Base-by-base conservation (phyloP, 148 eudicot genomes). In the Cornus suecica region DNA sequence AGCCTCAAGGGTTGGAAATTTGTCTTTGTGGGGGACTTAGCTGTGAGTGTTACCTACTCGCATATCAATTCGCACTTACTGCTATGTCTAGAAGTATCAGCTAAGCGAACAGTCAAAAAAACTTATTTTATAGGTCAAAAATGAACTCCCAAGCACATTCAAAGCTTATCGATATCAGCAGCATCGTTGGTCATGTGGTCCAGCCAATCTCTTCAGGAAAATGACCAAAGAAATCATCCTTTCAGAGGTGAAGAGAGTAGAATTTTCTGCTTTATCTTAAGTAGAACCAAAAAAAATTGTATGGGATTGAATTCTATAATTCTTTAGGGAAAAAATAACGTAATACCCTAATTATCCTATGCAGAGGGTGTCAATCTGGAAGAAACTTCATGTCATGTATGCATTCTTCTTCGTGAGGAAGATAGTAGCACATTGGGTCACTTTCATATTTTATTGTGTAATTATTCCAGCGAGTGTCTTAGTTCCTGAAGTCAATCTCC, bases 131-230 rank as follows among this genome's bases (percentile, higher is more conserved):
- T 16, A 86, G 89, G 89, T 86, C 26, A 86, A 86, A 75, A 86
- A 82, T 66, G 89, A 86, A 77, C 85, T 83, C 22, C 89, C 89
- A 34, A 86, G 89, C 26, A 86, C 86, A 37, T 83, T 83, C 58
- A 86, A 86, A 77, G 86, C 86, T 18, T 86, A 81, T 51, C 52
- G 84, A 28, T 86, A 20, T 63, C 89, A 86, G 54, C 89, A 86
- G 45, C 89, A 86, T 27, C 84, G 89, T 7, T 86, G 88, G 88
- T 86, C 88, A 63, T 86, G 86, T 69, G 89, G 89, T 2, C 89
- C 89, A 1, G 89, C 86, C 22, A 86, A 86, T 73, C 80, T 86
- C 31, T 86, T 86, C 79, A 72, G 83, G 65, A 86, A 86, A 74
- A 83, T 86, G 89, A 71, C 79, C 25, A 74, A 69, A 41, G 89